Percentiles rank a stretch among this genome's conserved stretches.
Evolutionary conservation across 768 basidiomycete species (phyloP).

Genomic region (Suillus subaureus): DNA sequence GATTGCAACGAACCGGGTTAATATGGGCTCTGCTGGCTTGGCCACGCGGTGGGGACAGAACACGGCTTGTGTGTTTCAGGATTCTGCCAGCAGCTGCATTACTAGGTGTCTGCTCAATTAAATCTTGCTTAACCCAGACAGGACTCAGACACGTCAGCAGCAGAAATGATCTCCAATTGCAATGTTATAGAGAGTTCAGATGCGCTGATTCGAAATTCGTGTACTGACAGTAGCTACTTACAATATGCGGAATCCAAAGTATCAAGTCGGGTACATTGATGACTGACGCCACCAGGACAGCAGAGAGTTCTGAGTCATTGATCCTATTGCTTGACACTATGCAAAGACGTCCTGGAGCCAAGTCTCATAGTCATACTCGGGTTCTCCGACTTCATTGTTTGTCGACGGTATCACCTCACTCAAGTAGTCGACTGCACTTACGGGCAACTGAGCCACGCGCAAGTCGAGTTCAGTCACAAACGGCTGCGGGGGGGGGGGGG

Average conservation of each 20-base stretch:
- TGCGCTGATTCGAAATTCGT: neutral
- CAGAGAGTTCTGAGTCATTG: neutral
- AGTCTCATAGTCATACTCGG: conserved; percentile 77
- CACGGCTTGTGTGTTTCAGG: neutral
- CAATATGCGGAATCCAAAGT: neutral
- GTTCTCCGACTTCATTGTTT: conserved; percentile 56
- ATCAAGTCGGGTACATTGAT: neutral
- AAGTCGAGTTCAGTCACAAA: conserved; percentile 95
- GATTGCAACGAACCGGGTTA: neutral
- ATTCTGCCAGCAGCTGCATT: neutral
- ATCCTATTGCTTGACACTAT: conserved; percentile 30
- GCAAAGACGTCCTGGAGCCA: conserved; percentile 83
- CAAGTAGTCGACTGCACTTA: conserved; percentile 76
- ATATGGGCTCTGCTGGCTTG: neutral
- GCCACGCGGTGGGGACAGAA: neutral
- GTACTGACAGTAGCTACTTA: neutral
- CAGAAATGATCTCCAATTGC: neutral
- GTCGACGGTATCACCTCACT: conserved; percentile 75
- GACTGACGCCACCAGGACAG: neutral
- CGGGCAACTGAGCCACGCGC: conserved; percentile 78
- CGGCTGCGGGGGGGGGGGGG: conserved; percentile 59
- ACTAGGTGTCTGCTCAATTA: no score
- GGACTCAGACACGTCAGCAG: neutral
- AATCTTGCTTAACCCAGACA: neutral
- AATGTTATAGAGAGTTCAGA: neutral